Percentiles rank a stretch among this genome's conserved stretches.
Conservation (phyloP, 169 alveolate species). For the Perkinsus marinus region DNA sequence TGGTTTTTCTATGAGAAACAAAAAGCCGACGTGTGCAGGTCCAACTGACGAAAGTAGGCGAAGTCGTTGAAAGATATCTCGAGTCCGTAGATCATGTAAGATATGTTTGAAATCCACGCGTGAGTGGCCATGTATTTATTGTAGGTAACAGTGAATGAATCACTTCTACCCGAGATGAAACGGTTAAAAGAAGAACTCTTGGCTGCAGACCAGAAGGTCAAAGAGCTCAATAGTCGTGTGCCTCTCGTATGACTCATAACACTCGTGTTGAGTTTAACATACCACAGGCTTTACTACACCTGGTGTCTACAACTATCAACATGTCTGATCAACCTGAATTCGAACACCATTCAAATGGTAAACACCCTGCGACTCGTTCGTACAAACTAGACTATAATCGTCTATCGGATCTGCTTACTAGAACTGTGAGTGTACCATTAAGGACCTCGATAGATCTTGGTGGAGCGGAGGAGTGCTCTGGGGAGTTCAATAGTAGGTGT, state of each 20-base stretch:
- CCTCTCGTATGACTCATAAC: not conserved
- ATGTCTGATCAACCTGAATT: too few species aligned
- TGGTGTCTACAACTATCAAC: too few species aligned
- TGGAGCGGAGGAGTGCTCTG: too few species aligned
- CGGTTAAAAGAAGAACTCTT: not conserved
- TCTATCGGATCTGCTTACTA: too few species aligned
- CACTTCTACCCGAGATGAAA: not conserved
- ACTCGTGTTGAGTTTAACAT: not conserved
- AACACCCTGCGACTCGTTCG: too few species aligned
- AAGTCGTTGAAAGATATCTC: not conserved
- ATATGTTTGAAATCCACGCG: not conserved
- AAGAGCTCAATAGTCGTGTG: not conserved
- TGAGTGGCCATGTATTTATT: not conserved
- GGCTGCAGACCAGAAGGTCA: not conserved
- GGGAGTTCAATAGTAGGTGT: too few species aligned
- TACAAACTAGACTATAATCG: too few species aligned
- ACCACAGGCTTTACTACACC: too few species aligned
- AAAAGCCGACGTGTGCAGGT: too few species aligned
- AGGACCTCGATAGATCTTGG: too few species aligned
- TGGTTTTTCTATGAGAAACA: not conserved
- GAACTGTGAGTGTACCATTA: too few species aligned
- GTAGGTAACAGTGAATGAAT: not conserved
- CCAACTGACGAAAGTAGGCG: not conserved
- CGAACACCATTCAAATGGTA: too few species aligned
- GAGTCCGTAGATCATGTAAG: not conserved